Conservation (phyloP, 805 yeast genomes). For the Diddensiella caesifluorescens region DNA sequence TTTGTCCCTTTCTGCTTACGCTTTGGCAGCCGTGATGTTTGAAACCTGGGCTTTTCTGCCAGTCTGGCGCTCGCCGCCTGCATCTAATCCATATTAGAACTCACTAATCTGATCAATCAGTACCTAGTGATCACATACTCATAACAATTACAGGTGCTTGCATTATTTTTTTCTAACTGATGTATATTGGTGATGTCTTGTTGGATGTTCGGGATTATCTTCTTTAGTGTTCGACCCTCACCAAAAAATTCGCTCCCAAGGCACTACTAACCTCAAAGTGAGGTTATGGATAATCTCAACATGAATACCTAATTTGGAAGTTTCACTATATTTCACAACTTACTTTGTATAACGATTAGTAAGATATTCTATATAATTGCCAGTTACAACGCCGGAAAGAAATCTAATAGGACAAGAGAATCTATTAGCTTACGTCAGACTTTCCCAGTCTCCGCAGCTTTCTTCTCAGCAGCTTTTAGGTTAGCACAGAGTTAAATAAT, state of each 20-base stretch:
- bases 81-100: slow-evolving; percentile 36
- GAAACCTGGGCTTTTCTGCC: slow-evolving; percentile 97
- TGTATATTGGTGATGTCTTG: background rate
- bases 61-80: slow-evolving; percentile 85
- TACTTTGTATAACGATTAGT: too few relatives aligned
- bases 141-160: slow-evolving; percentile 82
- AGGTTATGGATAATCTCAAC: too few relatives aligned
- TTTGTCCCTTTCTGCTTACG: slow-evolving; percentile 35
- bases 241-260: too few relatives aligned
- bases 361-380: too few relatives aligned
- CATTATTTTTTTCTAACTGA: slow-evolving; percentile 38
- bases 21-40: slow-evolving; percentile 98
- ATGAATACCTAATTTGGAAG: too few relatives aligned
- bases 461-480: background rate
- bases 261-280: too few relatives aligned
- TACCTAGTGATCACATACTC: slow-evolving; percentile 39
- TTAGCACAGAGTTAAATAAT: background rate
- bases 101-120: background rate
- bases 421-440: too few relatives aligned
- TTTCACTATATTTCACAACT: too few relatives aligned
- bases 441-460: background rate
- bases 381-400: too few relatives aligned
- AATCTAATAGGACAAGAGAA: too few relatives aligned
- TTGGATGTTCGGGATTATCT: background rate
- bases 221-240: slow-evolving; percentile 1